Percentiles rank a stretch among this genome's conserved stretches.
These are phyloP conservation scores for Calvatia gigantea DNA, from an alignment of 768 basidiomycete species.

Conservation along the genomic window DNA sequence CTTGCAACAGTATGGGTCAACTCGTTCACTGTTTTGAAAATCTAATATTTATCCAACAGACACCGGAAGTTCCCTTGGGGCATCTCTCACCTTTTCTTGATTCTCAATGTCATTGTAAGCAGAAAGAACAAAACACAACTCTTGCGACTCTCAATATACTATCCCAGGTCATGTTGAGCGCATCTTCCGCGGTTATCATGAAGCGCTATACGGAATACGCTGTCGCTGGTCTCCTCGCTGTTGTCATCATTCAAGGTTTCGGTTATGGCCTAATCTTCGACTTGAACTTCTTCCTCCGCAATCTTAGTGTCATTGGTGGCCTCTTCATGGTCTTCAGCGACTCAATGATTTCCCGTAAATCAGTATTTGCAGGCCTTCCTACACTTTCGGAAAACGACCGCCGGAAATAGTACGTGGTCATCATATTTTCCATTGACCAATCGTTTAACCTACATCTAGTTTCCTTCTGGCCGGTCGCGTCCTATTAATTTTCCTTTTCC, in stretches of 20 bases:
- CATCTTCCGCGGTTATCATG: conserved; percentile 80
- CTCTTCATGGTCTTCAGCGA: conserved; percentile 99
- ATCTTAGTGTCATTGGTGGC: conserved; percentile 95
- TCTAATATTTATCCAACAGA: conserved; percentile 38
- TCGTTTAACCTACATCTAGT: conserved; percentile 36
- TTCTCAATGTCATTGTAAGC: conserved; percentile 88
- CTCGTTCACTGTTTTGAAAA: background rate
- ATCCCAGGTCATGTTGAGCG: conserved; percentile 79
- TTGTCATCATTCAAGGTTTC: conserved; percentile 94
- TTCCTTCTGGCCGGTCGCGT: conserved; percentile 97
- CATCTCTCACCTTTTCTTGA: conserved; percentile 87
- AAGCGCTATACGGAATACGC: conserved; percentile 88
- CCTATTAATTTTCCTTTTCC: conserved; percentile 97
- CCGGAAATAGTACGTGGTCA: conserved; percentile 85
- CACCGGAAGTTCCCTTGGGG: conserved; percentile 97
- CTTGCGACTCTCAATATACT: background rate
- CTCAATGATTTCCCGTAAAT: conserved; percentile 84
- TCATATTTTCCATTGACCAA: background rate
- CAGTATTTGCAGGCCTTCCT: conserved; percentile 88
- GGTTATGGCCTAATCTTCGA: conserved; percentile 99
- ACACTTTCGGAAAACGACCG: conserved; percentile 91
- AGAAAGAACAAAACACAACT: background rate
- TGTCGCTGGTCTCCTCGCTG: conserved; percentile 83
- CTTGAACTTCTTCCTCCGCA: conserved; percentile 99
- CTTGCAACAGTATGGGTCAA: conserved; percentile 75